Evolutionary conservation across 305 asterid genomes (phyloP).

Genomic region (Ilex paraguariensis): DNA sequence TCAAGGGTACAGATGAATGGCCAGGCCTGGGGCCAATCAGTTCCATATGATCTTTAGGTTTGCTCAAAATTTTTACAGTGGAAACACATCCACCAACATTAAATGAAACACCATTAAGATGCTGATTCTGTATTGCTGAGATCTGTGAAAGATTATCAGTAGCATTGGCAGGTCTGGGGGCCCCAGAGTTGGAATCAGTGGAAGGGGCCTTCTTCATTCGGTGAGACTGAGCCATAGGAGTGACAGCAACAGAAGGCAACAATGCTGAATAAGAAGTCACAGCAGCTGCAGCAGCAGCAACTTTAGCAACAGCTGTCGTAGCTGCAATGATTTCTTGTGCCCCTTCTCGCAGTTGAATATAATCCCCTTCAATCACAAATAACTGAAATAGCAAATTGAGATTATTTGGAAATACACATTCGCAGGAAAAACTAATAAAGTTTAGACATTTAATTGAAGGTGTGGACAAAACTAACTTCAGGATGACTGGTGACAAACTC

Average conservation of each 20-base stretch:
- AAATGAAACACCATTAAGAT: constrained; percentile 32
- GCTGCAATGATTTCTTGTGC: constrained; percentile 87
- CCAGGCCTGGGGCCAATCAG: constrained; percentile 31
- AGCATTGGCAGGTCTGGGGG: constrained; percentile 25
- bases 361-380: constrained; percentile 75
- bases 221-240: constrained; percentile 84
- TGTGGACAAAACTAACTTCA: constrained; percentile 44
- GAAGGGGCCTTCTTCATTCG: constrained; percentile 51
- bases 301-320: constrained; percentile 78
- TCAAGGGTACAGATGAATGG: constrained; percentile 21
- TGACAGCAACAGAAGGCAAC: constrained; percentile 72
- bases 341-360: constrained; percentile 81
- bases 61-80: constrained; percentile 55
- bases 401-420: too few species aligned
- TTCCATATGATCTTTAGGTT: constrained; percentile 47
- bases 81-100: constrained; percentile 38
- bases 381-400: constrained; percentile 31
- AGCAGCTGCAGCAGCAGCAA: constrained; percentile 72
- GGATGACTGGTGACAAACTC: constrained; percentile 81
- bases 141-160: constrained; percentile 33
- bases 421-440: too few species aligned
- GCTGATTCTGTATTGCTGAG: constrained; percentile 35
- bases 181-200: constrained; percentile 36
- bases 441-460: too few species aligned
- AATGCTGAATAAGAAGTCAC: constrained; percentile 48